A percentile compares a stretch with the other conserved stretches of the same genome.
phyloP scores from a whole-genome alignment of 164 flowering plant genomes.

The Vitis amurensis region DNA sequence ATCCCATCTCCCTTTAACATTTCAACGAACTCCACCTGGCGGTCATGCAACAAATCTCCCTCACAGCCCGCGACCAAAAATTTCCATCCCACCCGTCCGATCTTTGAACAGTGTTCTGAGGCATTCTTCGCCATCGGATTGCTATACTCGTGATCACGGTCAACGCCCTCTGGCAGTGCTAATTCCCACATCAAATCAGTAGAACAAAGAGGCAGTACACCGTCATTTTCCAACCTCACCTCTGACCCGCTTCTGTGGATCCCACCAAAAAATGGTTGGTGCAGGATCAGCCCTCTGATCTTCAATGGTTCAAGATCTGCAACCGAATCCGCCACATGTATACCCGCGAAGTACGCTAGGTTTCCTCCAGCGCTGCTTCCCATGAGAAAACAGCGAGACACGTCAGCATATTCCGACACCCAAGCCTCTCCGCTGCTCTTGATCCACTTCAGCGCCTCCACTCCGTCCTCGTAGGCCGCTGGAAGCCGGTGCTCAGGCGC shows the following conservation, averaged over 20 bases:
- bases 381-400: slow-evolving; percentile 17
- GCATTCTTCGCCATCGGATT: slow-evolving; percentile 21
- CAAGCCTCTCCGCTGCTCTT: slow-evolving; percentile 21
- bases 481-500: slow-evolving; percentile 64
- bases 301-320: slow-evolving; percentile 26
- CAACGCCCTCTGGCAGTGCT: slow-evolving; percentile 31
- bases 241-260: slow-evolving; percentile 29
- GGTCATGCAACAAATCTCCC: slow-evolving; percentile 36
- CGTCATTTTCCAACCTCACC: slow-evolving; percentile 19
- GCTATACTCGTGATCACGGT: slow-evolving; percentile 40
- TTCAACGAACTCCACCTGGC: slow-evolving; percentile 18
- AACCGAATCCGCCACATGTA: slow-evolving; percentile 1
- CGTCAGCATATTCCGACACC: slow-evolving; percentile 13
- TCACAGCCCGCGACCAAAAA: slow-evolving; percentile 22
- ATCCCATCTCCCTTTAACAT: slow-evolving; percentile 17
- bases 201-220: slow-evolving; percentile 15
- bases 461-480: slow-evolving; percentile 55
- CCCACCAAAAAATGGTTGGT: slow-evolving; percentile 42
- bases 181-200: slow-evolving; percentile 41
- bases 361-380: slow-evolving; percentile 27
- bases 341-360: slow-evolving; percentile 22
- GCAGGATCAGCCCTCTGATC: slow-evolving; percentile 33
- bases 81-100: slow-evolving; percentile 5
- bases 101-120: slow-evolving; percentile 12
- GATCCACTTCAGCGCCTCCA: slow-evolving; percentile 43